These are phyloP conservation scores for Solanum piurae DNA, from an alignment of 257 asterid genomes.

Conservation along the genomic window DNA sequence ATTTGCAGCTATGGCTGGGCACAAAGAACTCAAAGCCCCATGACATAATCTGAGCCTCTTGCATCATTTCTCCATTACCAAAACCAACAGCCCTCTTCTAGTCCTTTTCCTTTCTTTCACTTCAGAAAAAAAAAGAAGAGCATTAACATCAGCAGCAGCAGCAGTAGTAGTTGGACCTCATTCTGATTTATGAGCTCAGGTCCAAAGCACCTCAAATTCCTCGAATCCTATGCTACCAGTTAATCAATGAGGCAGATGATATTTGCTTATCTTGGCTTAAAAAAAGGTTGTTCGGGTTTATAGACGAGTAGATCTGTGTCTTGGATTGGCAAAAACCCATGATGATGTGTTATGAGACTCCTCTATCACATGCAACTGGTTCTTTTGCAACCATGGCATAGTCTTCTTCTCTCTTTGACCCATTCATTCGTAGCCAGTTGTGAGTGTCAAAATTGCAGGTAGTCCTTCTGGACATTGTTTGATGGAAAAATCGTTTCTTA, in stretches of 20 bases:
- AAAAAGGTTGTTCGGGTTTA: neutral
- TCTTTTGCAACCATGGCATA: neutral
- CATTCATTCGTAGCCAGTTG: neutral
- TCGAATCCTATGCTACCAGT: neutral
- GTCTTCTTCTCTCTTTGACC: neutral
- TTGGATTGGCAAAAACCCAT: neutral
- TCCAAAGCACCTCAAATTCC: neutral
- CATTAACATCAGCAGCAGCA: neutral
- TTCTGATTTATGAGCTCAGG: neutral
- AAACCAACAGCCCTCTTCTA: neutral
- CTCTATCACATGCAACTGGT: neutral
- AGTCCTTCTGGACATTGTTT: neutral
- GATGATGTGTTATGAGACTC: neutral
- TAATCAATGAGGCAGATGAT: neutral
- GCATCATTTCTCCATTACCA: neutral
- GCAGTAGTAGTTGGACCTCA: neutral
- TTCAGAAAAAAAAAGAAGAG: neutral
- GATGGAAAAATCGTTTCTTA: neutral
- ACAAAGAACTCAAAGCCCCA: neutral
- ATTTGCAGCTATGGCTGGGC: neutral
- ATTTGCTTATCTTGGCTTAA: neutral
- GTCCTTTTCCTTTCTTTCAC: neutral
- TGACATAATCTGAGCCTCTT: slow-evolving; percentile 1
- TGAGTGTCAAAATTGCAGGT: neutral
- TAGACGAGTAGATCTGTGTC: neutral